phyloP scores from a whole-genome alignment of 2,329 filamentous ascomycete genomes.

The Cercospora canescens region DNA sequence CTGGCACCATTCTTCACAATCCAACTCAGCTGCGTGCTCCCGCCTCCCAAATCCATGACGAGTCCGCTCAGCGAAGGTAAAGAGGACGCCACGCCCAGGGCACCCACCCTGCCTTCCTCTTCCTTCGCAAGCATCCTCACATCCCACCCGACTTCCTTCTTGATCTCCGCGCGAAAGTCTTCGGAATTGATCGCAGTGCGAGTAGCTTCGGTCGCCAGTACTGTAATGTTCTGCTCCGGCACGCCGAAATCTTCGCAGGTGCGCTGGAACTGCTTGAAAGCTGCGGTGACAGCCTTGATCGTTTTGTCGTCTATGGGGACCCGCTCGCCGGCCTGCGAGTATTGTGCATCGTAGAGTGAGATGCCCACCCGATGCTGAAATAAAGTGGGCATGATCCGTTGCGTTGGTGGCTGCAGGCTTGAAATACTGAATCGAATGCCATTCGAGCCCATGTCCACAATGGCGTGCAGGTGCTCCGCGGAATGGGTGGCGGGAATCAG shows the following conservation, averaged over 20 bases:
- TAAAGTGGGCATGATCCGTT: conserved; percentile 73
- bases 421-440: conserved; percentile 92
- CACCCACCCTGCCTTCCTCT: conserved; percentile 80
- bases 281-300: conserved; percentile 65
- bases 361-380: conserved; percentile 78
- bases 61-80: conserved; percentile 71
- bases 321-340: conserved; percentile 39
- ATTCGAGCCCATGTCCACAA: conserved; percentile 61
- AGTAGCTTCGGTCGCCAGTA: conserved; percentile 88
- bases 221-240: conserved; percentile 62
- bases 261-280: conserved; percentile 68
- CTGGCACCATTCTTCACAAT: conserved; percentile 50
- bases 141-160: conserved; percentile 62
- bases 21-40: conserved; percentile 70
- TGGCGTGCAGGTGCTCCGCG: conserved; percentile 31
- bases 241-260: conserved; percentile 73
- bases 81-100: conserved; percentile 77
- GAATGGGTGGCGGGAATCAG: conserved; percentile 11
- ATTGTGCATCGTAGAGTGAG: conserved; percentile 81
- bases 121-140: conserved; percentile 74
- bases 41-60: conserved; percentile 82
- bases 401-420: conserved; percentile 68
- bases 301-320: conserved; percentile 59
- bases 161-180: conserved; percentile 67
- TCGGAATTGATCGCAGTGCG: conserved; percentile 74